Evolutionary conservation across 2,329 filamentous ascomycete genomes (phyloP), one percentile per base, ranked within the genome.

Genomic region (Cladosporium sphaerospermum): DNA sequence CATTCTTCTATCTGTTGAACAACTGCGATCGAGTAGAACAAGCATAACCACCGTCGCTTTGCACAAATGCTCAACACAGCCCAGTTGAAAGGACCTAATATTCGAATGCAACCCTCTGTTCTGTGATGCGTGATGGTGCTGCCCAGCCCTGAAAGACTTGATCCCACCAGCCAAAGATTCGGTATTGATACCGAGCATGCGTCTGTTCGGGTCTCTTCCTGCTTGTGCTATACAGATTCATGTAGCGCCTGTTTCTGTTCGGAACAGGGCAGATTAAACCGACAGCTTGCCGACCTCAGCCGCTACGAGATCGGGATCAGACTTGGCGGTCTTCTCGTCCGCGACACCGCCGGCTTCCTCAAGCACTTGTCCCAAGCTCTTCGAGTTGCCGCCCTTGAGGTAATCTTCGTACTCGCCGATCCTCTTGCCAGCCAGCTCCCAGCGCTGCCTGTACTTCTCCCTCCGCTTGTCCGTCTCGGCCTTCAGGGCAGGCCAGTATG

Each of bases 391-490:
- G n/a, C 92, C 92, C 58, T 83, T 82, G n/a, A 99, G 77, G 64
- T 92, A 96, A 55, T 84, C 80, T 73, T 99, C 93, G 49, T 81
- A 85, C 73, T 96, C 91, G 28, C 93, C 93, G 59, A 96, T 79
- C 57, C 81, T 75, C 73, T 87, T 88, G 16, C 93, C 93, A 19
- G 81, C 89, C 11, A 82, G 81, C 58, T 84, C 77, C 93, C 93
- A 99, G 52, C 90, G 78, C 61, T 81, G 76, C 57, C 73, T 74
- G 62, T 82, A 81, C 57, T 80, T 80, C 23, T 79, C 79, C 45
- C 82, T 80, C 59, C 81, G 82, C 68, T 85, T 77, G 14, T 80
- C 78, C 59, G 85, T 87, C 62, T 95, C 71, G 62, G 82, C 78
- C 62, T 83, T 82, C 56, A 99, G 77, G 1, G 88, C 86, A 0